These are phyloP conservation scores for Xylariaceae sp. DNA, from an alignment of 2,329 filamentous ascomycete genomes.

Conservation along the genomic window DNA sequence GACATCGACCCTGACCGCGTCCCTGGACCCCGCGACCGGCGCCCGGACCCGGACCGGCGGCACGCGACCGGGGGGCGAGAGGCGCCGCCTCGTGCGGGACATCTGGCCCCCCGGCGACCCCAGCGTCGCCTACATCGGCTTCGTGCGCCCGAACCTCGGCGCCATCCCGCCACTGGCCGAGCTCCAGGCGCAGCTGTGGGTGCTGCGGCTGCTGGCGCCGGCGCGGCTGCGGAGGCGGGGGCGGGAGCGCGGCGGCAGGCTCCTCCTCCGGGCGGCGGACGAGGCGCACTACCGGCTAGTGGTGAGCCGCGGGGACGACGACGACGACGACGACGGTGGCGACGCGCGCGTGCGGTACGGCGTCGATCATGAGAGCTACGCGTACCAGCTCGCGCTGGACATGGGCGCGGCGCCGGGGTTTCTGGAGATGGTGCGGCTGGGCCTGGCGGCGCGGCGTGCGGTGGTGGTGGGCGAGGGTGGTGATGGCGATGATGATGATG, in stretches of 20 bases:
- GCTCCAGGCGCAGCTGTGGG: constrained; percentile 45
- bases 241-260: background rate
- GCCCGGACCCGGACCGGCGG: background rate
- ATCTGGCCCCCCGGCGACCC: constrained; percentile 42
- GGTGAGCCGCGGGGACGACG: constrained; percentile 13
- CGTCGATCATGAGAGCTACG: constrained; percentile 46
- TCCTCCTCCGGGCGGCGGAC: constrained; percentile 14
- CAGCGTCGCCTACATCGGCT: constrained; percentile 42
- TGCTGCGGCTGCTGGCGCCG: constrained; percentile 33
- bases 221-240: constrained; percentile 2
- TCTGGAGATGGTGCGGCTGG: constrained; percentile 23
- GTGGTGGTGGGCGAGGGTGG: background rate
- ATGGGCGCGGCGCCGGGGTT: constrained; percentile 43
- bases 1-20: too few relatives aligned
- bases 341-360: constrained; percentile 30
- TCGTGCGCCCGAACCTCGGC: constrained; percentile 38
- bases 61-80: too few relatives aligned
- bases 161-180: constrained; percentile 46
- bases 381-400: constrained; percentile 45
- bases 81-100: constrained; percentile 35
- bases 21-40: too few relatives aligned
- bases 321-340: too few relatives aligned
- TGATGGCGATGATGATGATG: background rate
- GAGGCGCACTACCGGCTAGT: constrained; percentile 38
- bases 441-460: background rate